Conservation (phyloP, 1,284 basidiomycete species). For the Mycena sp. region DNA sequence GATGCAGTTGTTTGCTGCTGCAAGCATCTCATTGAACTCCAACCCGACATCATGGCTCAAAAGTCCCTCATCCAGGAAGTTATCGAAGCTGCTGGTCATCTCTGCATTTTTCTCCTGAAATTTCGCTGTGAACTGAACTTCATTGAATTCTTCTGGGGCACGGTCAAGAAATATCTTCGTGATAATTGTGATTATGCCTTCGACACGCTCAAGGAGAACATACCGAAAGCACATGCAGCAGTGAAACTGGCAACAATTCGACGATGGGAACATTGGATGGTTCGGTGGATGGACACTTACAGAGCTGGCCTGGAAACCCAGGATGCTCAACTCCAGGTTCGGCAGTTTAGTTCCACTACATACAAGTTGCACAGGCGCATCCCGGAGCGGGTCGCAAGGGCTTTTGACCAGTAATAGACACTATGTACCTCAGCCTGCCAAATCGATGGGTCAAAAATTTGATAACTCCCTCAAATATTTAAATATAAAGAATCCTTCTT, state of each 20-base stretch:
- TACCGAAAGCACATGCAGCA: conserved; percentile 31
- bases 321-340: conserved; percentile 37
- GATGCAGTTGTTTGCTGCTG: conserved; percentile 35
- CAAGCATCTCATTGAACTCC: conserved; percentile 35
- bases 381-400: neutral
- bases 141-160: conserved; percentile 41
- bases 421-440: neutral
- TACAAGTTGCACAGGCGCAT: conserved; percentile 28
- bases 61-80: conserved; percentile 38
- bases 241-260: conserved; percentile 37
- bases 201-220: conserved; percentile 36
- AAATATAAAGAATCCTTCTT: neutral
- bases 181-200: conserved; percentile 39
- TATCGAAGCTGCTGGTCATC: conserved; percentile 37
- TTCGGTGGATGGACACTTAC: conserved; percentile 40
- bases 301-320: conserved; percentile 30
- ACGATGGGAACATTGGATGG: conserved; percentile 37
- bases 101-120: conserved; percentile 29
- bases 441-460: neutral
- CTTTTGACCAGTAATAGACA: neutral
- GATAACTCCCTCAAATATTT: neutral
- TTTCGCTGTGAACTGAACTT: conserved; percentile 26
- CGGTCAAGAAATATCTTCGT: conserved; percentile 39
- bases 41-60: conserved; percentile 36
- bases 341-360: conserved; percentile 33